Evolutionary conservation across 495 filamentous ascomycete species (phyloP).

Genomic region (Penicillium crystallinum): DNA sequence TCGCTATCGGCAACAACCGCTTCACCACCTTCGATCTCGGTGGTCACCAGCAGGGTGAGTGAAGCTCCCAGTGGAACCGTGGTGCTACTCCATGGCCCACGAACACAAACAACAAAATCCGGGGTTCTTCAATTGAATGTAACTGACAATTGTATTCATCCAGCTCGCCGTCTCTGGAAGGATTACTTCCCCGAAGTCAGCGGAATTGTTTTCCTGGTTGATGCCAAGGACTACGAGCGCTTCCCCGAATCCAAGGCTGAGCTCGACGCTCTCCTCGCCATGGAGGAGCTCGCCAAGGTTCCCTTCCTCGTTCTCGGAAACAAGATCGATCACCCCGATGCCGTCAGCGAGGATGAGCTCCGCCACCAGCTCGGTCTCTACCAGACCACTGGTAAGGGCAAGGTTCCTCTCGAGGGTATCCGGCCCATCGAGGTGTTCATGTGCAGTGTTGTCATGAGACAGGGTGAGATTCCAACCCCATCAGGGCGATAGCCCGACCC

Average conservation of each 20-base stretch:
- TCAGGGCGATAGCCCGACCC: too few relatives aligned
- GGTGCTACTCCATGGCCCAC: not conserved
- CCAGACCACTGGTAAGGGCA: conserved; percentile 97
- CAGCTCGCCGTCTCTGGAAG: conserved; percentile 94
- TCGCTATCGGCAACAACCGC: conserved; percentile 90
- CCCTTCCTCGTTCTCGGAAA: conserved; percentile 94
- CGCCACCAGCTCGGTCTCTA: conserved; percentile 84
- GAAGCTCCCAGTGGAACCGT: not conserved
- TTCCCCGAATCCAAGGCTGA: conserved; percentile 92
- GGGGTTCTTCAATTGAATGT: not conserved
- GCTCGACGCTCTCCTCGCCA: conserved; percentile 86
- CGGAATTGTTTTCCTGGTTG: conserved; percentile 96
- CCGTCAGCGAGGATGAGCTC: conserved; percentile 90
- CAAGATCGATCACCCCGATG: conserved; percentile 98
- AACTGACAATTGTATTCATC: not conserved
- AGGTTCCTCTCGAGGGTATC: conserved; percentile 90
- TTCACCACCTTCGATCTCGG: conserved; percentile 98
- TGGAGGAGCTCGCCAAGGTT: conserved; percentile 90
- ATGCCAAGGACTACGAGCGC: conserved; percentile 93
- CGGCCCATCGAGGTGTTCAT: conserved; percentile 97
- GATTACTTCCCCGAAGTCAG: conserved; percentile 98
- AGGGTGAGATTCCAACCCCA: conserved; percentile 65
- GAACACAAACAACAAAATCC: not conserved
- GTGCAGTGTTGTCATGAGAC: conserved; percentile 97
- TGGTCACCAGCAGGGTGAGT: conserved; percentile 90